Evolutionary conservation across 2,329 filamentous ascomycete species (phyloP).

Genomic region (Endoconidiophora laricicola): DNA sequence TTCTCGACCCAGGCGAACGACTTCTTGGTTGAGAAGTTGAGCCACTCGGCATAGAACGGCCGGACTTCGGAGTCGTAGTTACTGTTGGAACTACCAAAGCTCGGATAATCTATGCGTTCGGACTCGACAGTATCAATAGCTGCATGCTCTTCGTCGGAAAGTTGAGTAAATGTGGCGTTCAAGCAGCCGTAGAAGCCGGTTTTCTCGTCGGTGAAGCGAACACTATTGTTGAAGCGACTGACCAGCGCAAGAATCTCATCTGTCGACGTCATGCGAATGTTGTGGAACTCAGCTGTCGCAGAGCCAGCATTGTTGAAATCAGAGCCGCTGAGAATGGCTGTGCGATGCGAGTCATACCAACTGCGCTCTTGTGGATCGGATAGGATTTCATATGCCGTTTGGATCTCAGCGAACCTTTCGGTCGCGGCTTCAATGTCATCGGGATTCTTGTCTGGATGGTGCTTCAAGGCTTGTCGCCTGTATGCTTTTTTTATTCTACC

Average conservation of each 20-base stretch:
- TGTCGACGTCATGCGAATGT: slow-evolving; percentile 60
- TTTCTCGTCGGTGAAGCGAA: slow-evolving; percentile 66
- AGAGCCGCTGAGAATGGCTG: slow-evolving; percentile 59
- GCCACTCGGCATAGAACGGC: slow-evolving; percentile 69
- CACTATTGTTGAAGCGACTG: slow-evolving; percentile 58
- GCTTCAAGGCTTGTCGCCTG: slow-evolving; percentile 71
- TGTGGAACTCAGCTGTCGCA: slow-evolving; percentile 44
- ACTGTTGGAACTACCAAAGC: slow-evolving; percentile 65
- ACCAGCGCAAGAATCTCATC: slow-evolving; percentile 67
- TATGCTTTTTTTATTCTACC: slow-evolving; percentile 83
- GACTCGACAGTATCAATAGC: slow-evolving; percentile 41
- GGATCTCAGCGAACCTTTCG: slow-evolving; percentile 73
- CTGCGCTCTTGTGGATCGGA: slow-evolving; percentile 89
- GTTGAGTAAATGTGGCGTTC: slow-evolving; percentile 57
- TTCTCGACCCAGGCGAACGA: slow-evolving; percentile 80
- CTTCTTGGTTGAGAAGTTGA: slow-evolving; percentile 67
- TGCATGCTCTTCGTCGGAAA: slow-evolving; percentile 64
- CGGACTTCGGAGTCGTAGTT: slow-evolving; percentile 60
- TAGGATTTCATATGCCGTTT: slow-evolving; percentile 87
- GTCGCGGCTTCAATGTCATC: slow-evolving; percentile 74
- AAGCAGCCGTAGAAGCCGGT: slow-evolving; percentile 75
- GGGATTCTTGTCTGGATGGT: slow-evolving; percentile 89
- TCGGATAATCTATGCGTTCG: slow-evolving; percentile 55
- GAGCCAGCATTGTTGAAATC: slow-evolving; percentile 27
- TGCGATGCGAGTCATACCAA: slow-evolving; percentile 93